Conservation (phyloP, 768 basidiomycete genomes). For the Boletus edulis region DNA sequence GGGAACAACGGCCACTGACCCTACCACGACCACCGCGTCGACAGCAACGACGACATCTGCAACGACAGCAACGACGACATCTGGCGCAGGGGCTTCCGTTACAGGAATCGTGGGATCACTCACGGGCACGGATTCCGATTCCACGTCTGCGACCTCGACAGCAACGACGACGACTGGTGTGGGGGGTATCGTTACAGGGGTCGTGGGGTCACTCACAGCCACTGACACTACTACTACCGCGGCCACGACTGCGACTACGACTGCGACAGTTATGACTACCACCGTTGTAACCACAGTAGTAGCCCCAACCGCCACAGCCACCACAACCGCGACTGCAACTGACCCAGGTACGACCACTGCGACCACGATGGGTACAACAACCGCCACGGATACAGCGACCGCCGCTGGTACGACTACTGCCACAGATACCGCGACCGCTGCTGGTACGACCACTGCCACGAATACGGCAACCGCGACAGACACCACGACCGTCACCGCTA, state of each 20-base stretch:
- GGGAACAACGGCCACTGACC: not conserved
- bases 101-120: constrained; percentile 1
- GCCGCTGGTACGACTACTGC: not conserved
- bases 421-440: not conserved
- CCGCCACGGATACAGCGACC: not conserved
- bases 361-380: not conserved
- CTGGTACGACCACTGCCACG: not conserved
- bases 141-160: not conserved
- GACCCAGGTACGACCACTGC: not conserved
- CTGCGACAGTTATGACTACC: not conserved
- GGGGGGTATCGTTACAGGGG: too few relatives aligned
- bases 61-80: not conserved
- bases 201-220: not conserved
- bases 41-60: not conserved
- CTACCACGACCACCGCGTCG: not conserved
- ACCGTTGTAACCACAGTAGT: not conserved
- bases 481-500: not conserved
- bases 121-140: not conserved
- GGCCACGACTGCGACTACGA: not conserved
- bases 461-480: not conserved
- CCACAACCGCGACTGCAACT: not conserved
- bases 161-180: not conserved
- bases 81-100: not conserved
- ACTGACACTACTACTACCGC: not conserved
- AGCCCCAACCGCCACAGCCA: not conserved